These are phyloP conservation scores for Suhomyces panamericanus DNA, from an alignment of 1,139 yeast species.

Conservation along the genomic window DNA sequence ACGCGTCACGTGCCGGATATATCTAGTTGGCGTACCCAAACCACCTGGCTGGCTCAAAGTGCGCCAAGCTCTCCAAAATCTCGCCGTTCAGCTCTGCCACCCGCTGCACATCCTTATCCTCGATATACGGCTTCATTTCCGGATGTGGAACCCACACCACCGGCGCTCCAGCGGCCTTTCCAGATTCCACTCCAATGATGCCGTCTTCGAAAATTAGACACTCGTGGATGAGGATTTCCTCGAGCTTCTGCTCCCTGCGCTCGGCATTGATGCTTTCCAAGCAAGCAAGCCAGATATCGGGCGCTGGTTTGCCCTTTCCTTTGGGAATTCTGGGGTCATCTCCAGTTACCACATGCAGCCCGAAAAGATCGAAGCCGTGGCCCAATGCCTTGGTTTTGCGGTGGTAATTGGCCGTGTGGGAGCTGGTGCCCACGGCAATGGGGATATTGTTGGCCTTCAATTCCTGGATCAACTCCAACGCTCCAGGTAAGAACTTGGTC, in stretches of 20 bases:
- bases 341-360: slow-evolving; percentile 74
- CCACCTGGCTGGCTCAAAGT: slow-evolving; percentile 53
- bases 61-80: slow-evolving; percentile 50
- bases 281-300: slow-evolving; percentile 89
- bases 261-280: slow-evolving; percentile 63
- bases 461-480: slow-evolving; percentile 60
- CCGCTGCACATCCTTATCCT: slow-evolving; percentile 24
- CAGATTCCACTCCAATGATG: slow-evolving; percentile 82
- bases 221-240: slow-evolving; percentile 64
- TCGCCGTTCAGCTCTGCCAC: slow-evolving; percentile 52
- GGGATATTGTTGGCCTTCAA: slow-evolving; percentile 58
- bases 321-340: slow-evolving; percentile 79
- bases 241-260: slow-evolving; percentile 31
- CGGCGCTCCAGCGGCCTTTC: slow-evolving; percentile 75
- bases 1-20: slow-evolving; percentile 3
- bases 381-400: slow-evolving; percentile 70
- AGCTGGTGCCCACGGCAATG: slow-evolving; percentile 90
- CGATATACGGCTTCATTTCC: slow-evolving; percentile 57
- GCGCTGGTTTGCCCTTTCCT: slow-evolving; percentile 90
- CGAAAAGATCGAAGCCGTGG: slow-evolving; percentile 62
- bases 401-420: slow-evolving; percentile 57
- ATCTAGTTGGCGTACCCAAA: slow-evolving; percentile 12
- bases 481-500: slow-evolving; percentile 79
- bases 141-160: slow-evolving; percentile 93
- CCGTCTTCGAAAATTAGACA: slow-evolving; percentile 95